phyloP scores from a whole-genome alignment of 2,329 filamentous ascomycete species.

The Monilinia fructigena region DNA sequence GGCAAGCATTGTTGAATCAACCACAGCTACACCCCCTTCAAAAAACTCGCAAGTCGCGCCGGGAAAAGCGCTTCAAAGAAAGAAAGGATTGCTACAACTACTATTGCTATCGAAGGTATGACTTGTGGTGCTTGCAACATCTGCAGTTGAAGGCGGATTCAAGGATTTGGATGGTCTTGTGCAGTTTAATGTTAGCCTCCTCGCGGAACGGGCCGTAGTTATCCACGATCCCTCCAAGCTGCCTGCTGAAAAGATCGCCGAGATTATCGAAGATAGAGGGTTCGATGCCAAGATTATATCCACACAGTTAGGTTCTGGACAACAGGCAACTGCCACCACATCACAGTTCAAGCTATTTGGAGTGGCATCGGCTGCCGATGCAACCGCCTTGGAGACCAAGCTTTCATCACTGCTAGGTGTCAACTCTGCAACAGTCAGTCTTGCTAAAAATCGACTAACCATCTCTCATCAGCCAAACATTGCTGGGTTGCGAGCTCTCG shows the following conservation, averaged over 20 bases:
- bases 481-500: slow-evolving; percentile 77
- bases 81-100: slow-evolving; percentile 64
- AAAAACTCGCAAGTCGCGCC: slow-evolving; percentile 39
- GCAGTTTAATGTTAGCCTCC: slow-evolving; percentile 90
- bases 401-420: slow-evolving; percentile 69
- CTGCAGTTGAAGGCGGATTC: slow-evolving; percentile 83
- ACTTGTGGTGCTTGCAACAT: slow-evolving; percentile 97
- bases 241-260: slow-evolving; percentile 69
- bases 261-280: slow-evolving; percentile 84
- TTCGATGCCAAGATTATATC: slow-evolving; percentile 85
- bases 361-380: slow-evolving; percentile 67
- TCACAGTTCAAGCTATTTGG: slow-evolving; percentile 85
- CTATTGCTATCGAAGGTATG: slow-evolving; percentile 91
- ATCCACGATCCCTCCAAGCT: slow-evolving; percentile 75
- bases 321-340: slow-evolving; percentile 56
- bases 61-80: slow-evolving; percentile 32
- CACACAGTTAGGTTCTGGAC: slow-evolving; percentile 59
- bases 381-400: slow-evolving; percentile 66
- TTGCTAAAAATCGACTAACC: slow-evolving; percentile 70
- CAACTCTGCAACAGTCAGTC: slow-evolving; percentile 68
- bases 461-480: slow-evolving; percentile 70
- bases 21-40: slow-evolving; percentile 44
- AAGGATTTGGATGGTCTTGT: slow-evolving; percentile 71
- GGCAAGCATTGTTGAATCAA: slow-evolving; percentile 73
- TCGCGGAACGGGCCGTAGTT: slow-evolving; percentile 88